Base-by-base conservation (phyloP, 179 eudicot genomes). In the Corrigiola litoralis region DNA sequence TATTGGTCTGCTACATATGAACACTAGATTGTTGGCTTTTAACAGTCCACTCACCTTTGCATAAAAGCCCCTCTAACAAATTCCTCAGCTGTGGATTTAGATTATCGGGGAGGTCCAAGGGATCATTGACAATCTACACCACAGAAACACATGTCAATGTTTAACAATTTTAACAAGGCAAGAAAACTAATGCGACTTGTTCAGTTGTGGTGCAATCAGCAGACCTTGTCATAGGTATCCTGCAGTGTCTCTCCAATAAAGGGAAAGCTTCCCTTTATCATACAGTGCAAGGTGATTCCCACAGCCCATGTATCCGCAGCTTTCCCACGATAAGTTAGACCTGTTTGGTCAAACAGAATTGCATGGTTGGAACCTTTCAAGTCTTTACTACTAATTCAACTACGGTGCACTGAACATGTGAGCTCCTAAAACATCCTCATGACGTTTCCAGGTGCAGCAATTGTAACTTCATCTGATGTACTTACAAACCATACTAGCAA, bases 301-400 rank as follows among this genome's bases (percentile, higher is more conserved):
- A 89, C 87, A 5, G 98, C 96, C 98, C 98, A 92, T 3, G 88
- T 87, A 75, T 92, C 98, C 49, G 98, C 98, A 63, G 88, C 82
- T 81, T 78, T 92, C 40, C 98, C 98, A 17, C 62, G 83, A 75
- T 92, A 92, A 12, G 92, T 82, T 54, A 74, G 55, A 66, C 96
- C 98, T 92, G 78, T 65, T 62, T 20, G 16, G 49, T 48, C 54
- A 65, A 47, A 33, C 34, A 63, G 46, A 61, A 24, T 34, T 58
- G 52, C 46, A 58, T 24, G 44, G 31, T 41, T 27, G 36, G 54
- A 32, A 40, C 34, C 7, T 38, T 47, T 17, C 49, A 20, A 48
- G 49, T 41, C 13, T 25, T 18, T 13, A 46, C 20, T 20, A 32
- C 20, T 45, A n/a, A n/a, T n/a, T n/a, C n/a, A n/a, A n/a, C n/a